These are phyloP conservation scores for Bretschneidera sinensis DNA, from an alignment of 345 rosid species.

Conservation along the genomic window DNA sequence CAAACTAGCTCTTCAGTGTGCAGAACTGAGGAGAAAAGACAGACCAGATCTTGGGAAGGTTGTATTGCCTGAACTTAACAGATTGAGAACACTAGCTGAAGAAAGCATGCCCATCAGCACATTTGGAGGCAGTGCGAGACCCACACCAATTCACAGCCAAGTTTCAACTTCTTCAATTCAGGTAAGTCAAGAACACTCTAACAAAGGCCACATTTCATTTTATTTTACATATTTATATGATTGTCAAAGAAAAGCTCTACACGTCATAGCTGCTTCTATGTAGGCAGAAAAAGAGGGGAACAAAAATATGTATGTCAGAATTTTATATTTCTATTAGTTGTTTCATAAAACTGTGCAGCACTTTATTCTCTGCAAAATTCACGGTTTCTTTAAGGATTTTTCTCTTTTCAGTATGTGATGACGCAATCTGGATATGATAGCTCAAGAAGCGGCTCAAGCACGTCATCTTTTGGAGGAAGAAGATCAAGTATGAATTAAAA, in stretches of 20 bases:
- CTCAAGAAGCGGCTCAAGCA: slow-evolving; percentile 31
- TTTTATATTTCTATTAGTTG: too few relatives aligned
- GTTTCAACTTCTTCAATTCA: slow-evolving; percentile 28
- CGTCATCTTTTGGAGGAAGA: slow-evolving; percentile 25
- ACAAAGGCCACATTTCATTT: neutral
- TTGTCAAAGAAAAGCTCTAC: neutral
- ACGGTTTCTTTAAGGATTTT: neutral
- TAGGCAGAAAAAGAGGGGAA: too few relatives aligned
- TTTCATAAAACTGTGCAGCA: neutral
- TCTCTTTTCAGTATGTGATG: slow-evolving; percentile 35
- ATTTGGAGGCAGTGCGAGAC: slow-evolving; percentile 19
- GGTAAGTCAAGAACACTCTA: slow-evolving; percentile 21
- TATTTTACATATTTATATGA: neutral
- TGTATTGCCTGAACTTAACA: slow-evolving; percentile 68
- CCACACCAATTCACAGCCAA: slow-evolving; percentile 24
- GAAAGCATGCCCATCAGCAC: slow-evolving; percentile 32
- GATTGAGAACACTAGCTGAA: slow-evolving; percentile 59
- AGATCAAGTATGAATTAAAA: slow-evolving; percentile 1
- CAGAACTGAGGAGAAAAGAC: slow-evolving; percentile 76
- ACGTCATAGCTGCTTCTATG: neutral
- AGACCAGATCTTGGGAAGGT: slow-evolving; percentile 72
- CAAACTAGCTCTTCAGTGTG: slow-evolving; percentile 61
- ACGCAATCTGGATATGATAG: slow-evolving; percentile 31
- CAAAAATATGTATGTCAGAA: too few relatives aligned
- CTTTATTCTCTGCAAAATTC: neutral